Evolutionary conservation across 2,329 filamentous ascomycete species (phyloP).

Genomic region (Orbilia ellipsospora): DNA sequence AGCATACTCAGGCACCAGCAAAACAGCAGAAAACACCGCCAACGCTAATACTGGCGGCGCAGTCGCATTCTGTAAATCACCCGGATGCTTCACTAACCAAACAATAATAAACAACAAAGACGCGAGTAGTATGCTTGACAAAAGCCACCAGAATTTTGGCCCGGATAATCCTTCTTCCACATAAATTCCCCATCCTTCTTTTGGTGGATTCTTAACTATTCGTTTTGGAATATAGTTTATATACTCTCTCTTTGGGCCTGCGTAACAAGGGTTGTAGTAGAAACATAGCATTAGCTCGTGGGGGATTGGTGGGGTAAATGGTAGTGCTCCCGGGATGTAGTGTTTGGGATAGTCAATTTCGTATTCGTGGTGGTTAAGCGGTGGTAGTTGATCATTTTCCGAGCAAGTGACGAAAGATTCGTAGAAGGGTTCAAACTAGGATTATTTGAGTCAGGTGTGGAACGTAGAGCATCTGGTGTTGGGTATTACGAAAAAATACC

Average conservation of each 20-base stretch:
- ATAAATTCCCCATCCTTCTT: conserved; percentile 42
- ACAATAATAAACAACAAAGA: conserved; percentile 20
- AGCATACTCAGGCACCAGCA: conserved; percentile 25
- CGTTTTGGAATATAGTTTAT: conserved; percentile 39
- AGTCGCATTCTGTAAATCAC: conserved; percentile 43
- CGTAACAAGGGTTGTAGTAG: conserved; percentile 28
- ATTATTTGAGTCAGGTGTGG: neutral
- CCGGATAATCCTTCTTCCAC: conserved; percentile 17
- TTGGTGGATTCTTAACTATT: conserved; percentile 7
- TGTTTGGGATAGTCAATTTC: conserved; percentile 27
- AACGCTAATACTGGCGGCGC: conserved; percentile 23
- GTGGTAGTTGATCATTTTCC: conserved; percentile 24
- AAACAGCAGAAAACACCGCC: neutral
- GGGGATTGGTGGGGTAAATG: conserved; percentile 17
- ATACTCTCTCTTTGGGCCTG: conserved; percentile 10
- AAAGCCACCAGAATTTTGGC: conserved; percentile 7
- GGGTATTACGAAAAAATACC: neutral
- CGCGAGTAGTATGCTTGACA: conserved; percentile 4
- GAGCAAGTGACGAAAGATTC: conserved; percentile 36
- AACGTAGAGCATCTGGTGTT: neutral
- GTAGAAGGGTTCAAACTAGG: conserved; percentile 32
- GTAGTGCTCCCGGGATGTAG: conserved; percentile 15
- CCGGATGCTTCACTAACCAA: conserved; percentile 22
- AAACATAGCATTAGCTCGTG: conserved; percentile 18
- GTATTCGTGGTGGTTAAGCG: conserved; percentile 18